Evolutionary conservation across 2,329 filamentous ascomycete genomes (phyloP), one percentile per base, ranked within the genome.

Genomic region (Ascochyta pisi): DNA sequence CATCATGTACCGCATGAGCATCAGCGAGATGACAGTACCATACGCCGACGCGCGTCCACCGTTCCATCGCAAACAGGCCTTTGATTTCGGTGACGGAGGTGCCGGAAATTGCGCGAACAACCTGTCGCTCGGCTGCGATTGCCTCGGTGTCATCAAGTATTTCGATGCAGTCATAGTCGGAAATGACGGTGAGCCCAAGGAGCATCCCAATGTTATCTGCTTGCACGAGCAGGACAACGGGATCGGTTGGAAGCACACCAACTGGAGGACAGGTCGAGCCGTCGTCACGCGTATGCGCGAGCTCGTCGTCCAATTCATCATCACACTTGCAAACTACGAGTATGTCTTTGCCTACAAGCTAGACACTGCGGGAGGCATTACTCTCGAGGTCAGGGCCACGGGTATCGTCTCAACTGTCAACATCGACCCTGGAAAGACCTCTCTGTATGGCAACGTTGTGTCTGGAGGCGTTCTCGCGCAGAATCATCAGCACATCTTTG

Each of bases 401-500:
- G 88, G 88, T 1, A 87, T 90, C 50, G 81, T 90, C 12, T 85
- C 82, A 6, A 83, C 85, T 2, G 81, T 86, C 23, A 81, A 84
- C 61, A 86, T 89, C 51, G 84, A 85, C 43, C 78, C 82, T 4
- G 82, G 82, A 37, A 82, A 83, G 62, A 83, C 80, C 1, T 74
- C 68, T 8, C 66, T 74, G 6, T 89, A 82, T 68, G 86, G 86
- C 29, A 90, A 85, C 50, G 82, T 88, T 2, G 87, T 90, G 2
- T 79, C 81, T 0, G 83, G 85, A 0, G 88, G 88, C 0, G 84
- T 87, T 0, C 75, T 90, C 1, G 88, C 88, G 0, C 86, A 86
- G 57, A 86, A 89, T 70, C 88, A 91, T 62, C 88, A 91, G 69
- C 88, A 91, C 73, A 80, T 90, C 39, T 90, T 91, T 68, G 70